phyloP scores from a whole-genome alignment of 805 yeast genomes.

The Naumovozyma dairenensis region DNA sequence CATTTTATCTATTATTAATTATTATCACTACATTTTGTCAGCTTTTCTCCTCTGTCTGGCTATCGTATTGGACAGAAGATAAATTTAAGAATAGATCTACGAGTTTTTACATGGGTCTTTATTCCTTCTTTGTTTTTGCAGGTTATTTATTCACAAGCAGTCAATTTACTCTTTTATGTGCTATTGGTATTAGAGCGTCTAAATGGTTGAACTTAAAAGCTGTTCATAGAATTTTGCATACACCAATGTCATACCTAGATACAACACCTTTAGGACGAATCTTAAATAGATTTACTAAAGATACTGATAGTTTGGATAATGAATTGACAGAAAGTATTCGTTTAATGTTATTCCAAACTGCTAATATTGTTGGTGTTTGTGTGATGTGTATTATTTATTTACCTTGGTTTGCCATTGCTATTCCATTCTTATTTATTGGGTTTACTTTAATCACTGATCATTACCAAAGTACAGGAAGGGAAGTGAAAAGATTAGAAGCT shows the following conservation, averaged over 20 bases:
- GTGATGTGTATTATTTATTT: constrained; percentile 61
- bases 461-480: constrained; percentile 43
- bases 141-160: constrained; percentile 34
- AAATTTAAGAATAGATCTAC: constrained; percentile 39
- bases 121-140: constrained; percentile 50
- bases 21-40: constrained; percentile 23
- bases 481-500: constrained; percentile 44
- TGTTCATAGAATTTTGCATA: constrained; percentile 49
- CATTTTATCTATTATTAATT: constrained; percentile 17
- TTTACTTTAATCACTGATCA: constrained; percentile 36
- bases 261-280: constrained; percentile 84
- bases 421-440: constrained; percentile 43
- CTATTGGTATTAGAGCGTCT: constrained; percentile 45
- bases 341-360: constrained; percentile 42
- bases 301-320: constrained; percentile 76
- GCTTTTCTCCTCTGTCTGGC: constrained; percentile 43
- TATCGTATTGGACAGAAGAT: constrained; percentile 68
- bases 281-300: constrained; percentile 78
- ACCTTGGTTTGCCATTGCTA: constrained; percentile 69
- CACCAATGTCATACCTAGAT: constrained; percentile 79
- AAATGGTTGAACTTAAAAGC: constrained; percentile 52
- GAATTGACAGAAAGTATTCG: constrained; percentile 65
- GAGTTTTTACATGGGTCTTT: constrained; percentile 67
- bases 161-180: constrained; percentile 24
- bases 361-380: constrained; percentile 54